phyloP scores from a whole-genome alignment of 345 rosid genomes.

The Conringia planisiliqua region DNA sequence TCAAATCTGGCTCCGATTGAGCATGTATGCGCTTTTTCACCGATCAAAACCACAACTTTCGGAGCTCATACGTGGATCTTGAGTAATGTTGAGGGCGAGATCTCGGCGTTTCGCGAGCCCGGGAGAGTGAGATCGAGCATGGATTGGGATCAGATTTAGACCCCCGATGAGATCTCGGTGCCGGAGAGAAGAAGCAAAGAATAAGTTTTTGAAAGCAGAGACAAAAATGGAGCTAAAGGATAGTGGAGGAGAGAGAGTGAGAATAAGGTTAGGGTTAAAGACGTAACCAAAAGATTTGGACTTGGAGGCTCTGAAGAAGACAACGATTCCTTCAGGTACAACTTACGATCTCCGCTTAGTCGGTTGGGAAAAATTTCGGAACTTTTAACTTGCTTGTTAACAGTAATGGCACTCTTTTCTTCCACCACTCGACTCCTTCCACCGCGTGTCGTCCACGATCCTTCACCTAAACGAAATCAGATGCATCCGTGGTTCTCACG shows the following conservation, averaged over 20 bases:
- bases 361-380: not conserved
- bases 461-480: too few species aligned
- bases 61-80: constrained; percentile 20
- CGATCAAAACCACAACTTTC: not conserved
- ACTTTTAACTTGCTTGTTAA: constrained; percentile 20
- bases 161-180: constrained; percentile 26
- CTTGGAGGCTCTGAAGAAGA: constrained; percentile 28
- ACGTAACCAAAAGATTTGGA: constrained; percentile 14
- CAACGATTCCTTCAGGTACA: constrained; percentile 35
- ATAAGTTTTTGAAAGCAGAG: not conserved
- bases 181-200: constrained; percentile 16
- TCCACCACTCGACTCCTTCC: not conserved
- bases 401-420: constrained; percentile 1
- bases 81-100: not conserved
- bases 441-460: constrained; percentile 12
- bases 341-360: constrained; percentile 22
- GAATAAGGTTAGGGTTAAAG: constrained; percentile 21
- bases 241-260: constrained; percentile 9
- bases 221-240: not conserved
- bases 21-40: constrained; percentile 28
- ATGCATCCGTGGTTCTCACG: not conserved
- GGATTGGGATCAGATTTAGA: constrained; percentile 1
- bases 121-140: constrained; percentile 14
- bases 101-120: constrained; percentile 3
- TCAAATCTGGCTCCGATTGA: constrained; percentile 30